Conservation (phyloP, 495 filamentous ascomycete genomes). For the Penicillium egyptiacum region DNA sequence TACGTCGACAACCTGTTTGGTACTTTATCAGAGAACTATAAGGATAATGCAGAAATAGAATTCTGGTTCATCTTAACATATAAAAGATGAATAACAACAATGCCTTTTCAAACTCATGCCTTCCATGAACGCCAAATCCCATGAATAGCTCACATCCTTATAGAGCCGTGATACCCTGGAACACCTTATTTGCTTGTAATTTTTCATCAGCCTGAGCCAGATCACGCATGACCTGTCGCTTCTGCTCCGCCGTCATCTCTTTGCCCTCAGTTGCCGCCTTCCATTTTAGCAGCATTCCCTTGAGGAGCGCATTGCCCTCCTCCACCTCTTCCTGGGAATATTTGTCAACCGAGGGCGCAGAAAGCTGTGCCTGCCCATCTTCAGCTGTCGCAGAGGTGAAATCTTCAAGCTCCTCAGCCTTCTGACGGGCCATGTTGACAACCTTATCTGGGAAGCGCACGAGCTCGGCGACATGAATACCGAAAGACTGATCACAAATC, state of each 20-base stretch:
- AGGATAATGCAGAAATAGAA: not conserved
- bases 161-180: slow-evolving; percentile 80
- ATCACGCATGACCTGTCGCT: slow-evolving; percentile 75
- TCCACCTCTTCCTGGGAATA: slow-evolving; percentile 85
- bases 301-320: slow-evolving; percentile 82
- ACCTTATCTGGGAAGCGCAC: slow-evolving; percentile 98
- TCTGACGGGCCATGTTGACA: slow-evolving; percentile 96
- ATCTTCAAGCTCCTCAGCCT: slow-evolving; percentile 97
- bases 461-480: slow-evolving; percentile 96
- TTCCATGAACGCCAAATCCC: slow-evolving; percentile 20
- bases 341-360: slow-evolving; percentile 44
- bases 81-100: slow-evolving; percentile 5
- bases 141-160: slow-evolving; percentile 35
- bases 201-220: slow-evolving; percentile 69
- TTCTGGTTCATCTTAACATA: not conserved
- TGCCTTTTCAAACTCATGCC: slow-evolving; percentile 4
- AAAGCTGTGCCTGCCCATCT: slow-evolving; percentile 59
- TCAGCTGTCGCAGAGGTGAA: slow-evolving; percentile 62
- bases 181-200: slow-evolving; percentile 82
- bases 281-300: slow-evolving; percentile 83
- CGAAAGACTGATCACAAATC: slow-evolving; percentile 95
- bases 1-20: not conserved
- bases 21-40: not conserved
- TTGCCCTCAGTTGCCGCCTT: slow-evolving; percentile 73
- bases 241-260: slow-evolving; percentile 69